Conservation (phyloP, 768 basidiomycete genomes). For the Suillus brevipes region DNA sequence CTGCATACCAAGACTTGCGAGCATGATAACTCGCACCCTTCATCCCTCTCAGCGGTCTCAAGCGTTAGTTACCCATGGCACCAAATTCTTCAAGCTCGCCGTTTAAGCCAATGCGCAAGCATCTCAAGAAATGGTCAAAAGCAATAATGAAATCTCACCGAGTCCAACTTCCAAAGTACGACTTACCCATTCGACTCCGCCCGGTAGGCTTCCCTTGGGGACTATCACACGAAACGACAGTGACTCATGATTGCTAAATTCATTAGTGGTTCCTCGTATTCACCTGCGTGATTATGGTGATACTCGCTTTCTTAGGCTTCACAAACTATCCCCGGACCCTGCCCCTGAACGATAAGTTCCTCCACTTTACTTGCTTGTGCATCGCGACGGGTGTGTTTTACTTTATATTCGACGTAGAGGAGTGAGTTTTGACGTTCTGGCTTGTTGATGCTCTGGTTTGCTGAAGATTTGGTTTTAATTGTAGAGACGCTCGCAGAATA, state of each 20-base stretch:
- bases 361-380: conserved; percentile 77
- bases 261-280: conserved; percentile 79
- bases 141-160: conserved; percentile 72
- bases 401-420: conserved; percentile 86
- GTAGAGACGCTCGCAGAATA: conserved; percentile 72
- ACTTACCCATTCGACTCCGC: conserved; percentile 70
- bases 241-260: conserved; percentile 9
- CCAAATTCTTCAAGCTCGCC: conserved; percentile 12
- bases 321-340: conserved; percentile 65
- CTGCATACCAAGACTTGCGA: too few relatives aligned
- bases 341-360: conserved; percentile 76
- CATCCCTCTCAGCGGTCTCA: too few relatives aligned
- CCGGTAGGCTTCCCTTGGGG: conserved; percentile 47
- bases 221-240: not conserved
- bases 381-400: conserved; percentile 81
- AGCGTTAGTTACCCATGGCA: not conserved
- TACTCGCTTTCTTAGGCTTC: conserved; percentile 75
- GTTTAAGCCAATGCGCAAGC: conserved; percentile 31
- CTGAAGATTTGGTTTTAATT: not conserved
- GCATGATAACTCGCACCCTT: too few relatives aligned
- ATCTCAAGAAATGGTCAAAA: conserved; percentile 48
- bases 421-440: conserved; percentile 48
- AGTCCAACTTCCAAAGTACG: conserved; percentile 62
- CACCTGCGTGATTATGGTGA: conserved; percentile 64
- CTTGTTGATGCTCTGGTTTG: not conserved